Base-by-base conservation (phyloP, 305 asterid species). In the Fraxinus ornus region DNA sequence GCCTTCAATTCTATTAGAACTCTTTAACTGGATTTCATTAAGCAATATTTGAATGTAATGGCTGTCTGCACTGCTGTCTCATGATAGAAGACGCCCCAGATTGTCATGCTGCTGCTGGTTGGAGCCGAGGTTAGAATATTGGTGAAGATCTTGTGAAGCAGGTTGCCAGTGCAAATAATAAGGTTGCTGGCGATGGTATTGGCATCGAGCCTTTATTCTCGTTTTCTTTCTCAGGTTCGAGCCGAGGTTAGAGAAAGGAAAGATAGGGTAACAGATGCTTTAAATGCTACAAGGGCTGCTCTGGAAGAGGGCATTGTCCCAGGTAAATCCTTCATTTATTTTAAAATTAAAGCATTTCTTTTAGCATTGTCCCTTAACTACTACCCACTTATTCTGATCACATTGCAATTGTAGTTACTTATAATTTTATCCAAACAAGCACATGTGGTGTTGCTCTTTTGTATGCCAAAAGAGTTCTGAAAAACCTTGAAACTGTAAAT, bases 191-290 rank as follows among this genome's bases (percentile, higher is more conserved):
- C 33, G 33, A 30, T 30, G 33, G 33, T 30, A 30, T 30, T 30
- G 33, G 33, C 33, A 30, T 30, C 33, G 33, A 30, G 33, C 33
- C 33, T 30, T 30, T 30, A 30, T 30, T 30, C 33, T 30, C 33
- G 33, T 30, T 30, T 30, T 68, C 13, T 79, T 85, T 89, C 66
- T 78, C 85, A 94, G 97, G 96, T 94, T 78, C 97, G 97, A 79
- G 98, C 87, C 52, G 97, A 93, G 85, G 95, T 92, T 86, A 95
- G 91, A 81, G 98, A 94, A 83, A 93, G 96, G 91, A 94, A 93
- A 90, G 98, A 94, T 86, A 90, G 98, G 88, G 98, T 87, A 39
- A 94, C 92, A 24, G 97, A 94, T 90, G 98, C 98, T 87, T 87
- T 94, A 26, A 94, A 94, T 89, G 96, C 98, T 74, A 93, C 97